Evolutionary conservation across 305 asterid genomes (phyloP), one percentile per base, ranked within the genome.

Genomic region (Fraxinus angustifolia): DNA sequence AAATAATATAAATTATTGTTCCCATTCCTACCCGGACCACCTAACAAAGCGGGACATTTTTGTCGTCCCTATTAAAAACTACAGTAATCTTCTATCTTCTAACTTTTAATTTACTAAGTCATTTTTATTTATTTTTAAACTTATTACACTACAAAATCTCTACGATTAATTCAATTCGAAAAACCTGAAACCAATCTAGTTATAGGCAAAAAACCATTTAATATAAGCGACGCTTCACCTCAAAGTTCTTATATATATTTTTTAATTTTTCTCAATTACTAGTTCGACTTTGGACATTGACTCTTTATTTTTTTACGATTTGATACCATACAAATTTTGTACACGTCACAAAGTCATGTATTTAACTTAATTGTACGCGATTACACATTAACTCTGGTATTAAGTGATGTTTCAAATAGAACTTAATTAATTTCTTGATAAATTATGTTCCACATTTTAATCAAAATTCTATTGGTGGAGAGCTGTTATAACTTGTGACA

Each of bases 401-500:
- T 16, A 4, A 50, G 62, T 50, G 8, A 14, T 3, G 6, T 48
- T 48, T 35, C 5, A 33, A 33, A 33, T 33, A 35, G 4, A 48
- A 48, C 6, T 14, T 14, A 48, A 48, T 14, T 53, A 3, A 45
- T 45, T 45, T 16, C 62, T 53, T 14, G 23, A 58, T 19, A 7
- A 21, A 60, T 60, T 21, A 8, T 60, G 30, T 60, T 21, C 26
- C 10, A 53, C 65, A 53, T 53, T 53, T 53, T 53, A 53, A 74
- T 70, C 28, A 38, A 72, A 21, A 38, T 60, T 34, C 68, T 82
- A 76, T 83, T 42, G 85, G 87, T 86, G 82, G 84, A 62, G 78
- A 72, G 85, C 34, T 56, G 82, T 81, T 78, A 34, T 81, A 21
- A 60, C 84, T 81, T 81, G 35, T 81, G 8, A 8, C 79, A 78